phyloP scores from a whole-genome alignment of 139 green algal species.

The Gonium pectorale region DNA sequence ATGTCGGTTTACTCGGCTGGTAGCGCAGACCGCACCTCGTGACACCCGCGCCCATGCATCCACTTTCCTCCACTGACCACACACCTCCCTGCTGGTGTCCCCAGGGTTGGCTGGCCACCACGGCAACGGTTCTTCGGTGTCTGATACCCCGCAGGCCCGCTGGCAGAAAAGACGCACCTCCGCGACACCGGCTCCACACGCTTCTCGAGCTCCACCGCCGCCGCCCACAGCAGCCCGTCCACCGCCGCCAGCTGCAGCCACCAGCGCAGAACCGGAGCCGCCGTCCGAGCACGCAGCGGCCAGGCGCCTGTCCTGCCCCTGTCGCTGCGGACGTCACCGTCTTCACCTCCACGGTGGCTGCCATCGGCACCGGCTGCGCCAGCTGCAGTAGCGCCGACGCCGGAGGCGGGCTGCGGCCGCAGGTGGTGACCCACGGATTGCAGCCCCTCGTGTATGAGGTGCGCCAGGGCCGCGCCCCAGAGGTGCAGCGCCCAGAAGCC shows the following conservation, averaged over 20 bases:
- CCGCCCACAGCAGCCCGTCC: constrained; percentile 52
- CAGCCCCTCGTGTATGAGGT: constrained; percentile 14
- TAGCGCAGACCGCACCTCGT: too few species aligned
- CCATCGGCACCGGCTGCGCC: not conserved
- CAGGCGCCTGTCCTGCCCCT: not conserved
- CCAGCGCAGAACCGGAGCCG: constrained; percentile 47
- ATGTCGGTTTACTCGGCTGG: too few species aligned
- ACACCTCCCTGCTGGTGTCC: too few species aligned
- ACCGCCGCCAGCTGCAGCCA: constrained; percentile 27
- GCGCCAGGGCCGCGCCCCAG: constrained; percentile 53
- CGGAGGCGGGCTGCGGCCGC: not conserved
- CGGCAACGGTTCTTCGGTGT: too few species aligned
- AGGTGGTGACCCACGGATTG: constrained; percentile 1
- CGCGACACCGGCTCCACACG: constrained; percentile 72
- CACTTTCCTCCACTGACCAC: too few species aligned
- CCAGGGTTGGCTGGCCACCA: too few species aligned
- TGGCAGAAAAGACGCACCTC: constrained; percentile 47
- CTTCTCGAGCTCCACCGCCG: constrained; percentile 26
- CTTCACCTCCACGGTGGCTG: not conserved
- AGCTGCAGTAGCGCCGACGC: not conserved
- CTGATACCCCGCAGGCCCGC: too few species aligned
- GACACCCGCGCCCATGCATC: too few species aligned
- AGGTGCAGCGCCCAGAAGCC: constrained; percentile 86
- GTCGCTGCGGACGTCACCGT: not conserved
- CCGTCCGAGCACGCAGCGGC: too few species aligned